These are phyloP conservation scores for Peribolospora kevripleyi DNA, from an alignment of 768 basidiomycete species.

Conservation along the genomic window DNA sequence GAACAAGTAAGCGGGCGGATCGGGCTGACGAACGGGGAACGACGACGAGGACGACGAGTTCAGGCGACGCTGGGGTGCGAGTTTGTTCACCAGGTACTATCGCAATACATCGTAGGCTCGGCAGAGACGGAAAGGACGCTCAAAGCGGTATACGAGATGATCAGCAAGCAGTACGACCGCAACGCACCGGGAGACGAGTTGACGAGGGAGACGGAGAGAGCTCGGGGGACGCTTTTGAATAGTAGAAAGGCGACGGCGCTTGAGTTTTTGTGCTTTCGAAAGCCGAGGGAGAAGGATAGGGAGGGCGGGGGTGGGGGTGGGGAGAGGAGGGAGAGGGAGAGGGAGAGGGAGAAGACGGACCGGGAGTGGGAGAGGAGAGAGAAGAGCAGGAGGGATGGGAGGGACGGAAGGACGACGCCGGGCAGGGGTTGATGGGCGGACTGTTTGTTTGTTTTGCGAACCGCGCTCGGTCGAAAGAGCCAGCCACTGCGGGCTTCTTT, in stretches of 20 bases:
- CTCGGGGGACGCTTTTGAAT: background rate
- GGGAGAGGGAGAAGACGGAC: too few relatives aligned
- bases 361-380: too few relatives aligned
- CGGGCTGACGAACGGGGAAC: background rate
- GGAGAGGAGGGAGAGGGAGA: too few relatives aligned
- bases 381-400: too few relatives aligned
- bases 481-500: too few relatives aligned
- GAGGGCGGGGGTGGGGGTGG: background rate
- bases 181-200: conserved; percentile 27
- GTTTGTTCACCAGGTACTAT: conserved; percentile 89
- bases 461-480: too few relatives aligned
- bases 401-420: too few relatives aligned
- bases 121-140: conserved; percentile 55
- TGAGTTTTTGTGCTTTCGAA: conserved; percentile 78
- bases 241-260: conserved; percentile 62
- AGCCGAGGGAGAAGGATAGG: conserved; percentile 8
- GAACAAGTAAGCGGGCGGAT: background rate
- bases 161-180: conserved; percentile 73
- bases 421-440: too few relatives aligned
- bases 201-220: conserved; percentile 58
- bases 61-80: conserved; percentile 97
- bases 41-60: background rate
- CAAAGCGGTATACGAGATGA: conserved; percentile 77
- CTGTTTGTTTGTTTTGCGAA: too few relatives aligned
- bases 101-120: conserved; percentile 47